Percentiles rank a stretch among this genome's conserved stretches.
Evolutionary conservation across 1,284 basidiomycete genomes (phyloP).

Genomic region (Melampsora larici-populina): DNA sequence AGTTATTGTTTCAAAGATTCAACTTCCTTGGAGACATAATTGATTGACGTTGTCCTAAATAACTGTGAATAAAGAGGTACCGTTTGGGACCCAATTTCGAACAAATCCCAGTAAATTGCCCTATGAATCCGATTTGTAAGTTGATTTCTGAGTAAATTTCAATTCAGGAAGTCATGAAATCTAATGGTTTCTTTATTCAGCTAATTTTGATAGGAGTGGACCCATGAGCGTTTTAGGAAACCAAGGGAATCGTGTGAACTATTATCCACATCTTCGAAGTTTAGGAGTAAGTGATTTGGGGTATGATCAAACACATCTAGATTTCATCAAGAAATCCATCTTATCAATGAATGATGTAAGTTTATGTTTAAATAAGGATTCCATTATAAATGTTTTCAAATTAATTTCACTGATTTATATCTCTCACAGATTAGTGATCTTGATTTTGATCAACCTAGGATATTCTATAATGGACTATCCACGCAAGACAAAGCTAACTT

Average conservation of each 20-base stretch:
- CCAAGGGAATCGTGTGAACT: slow-evolving; percentile 80
- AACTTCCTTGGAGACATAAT: too few species aligned
- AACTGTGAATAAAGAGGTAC: slow-evolving; percentile 53
- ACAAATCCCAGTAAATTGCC: slow-evolving; percentile 82
- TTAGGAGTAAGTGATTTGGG: slow-evolving; percentile 42
- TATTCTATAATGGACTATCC: slow-evolving; percentile 73
- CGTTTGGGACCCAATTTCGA: slow-evolving; percentile 76
- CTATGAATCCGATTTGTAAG: slow-evolving; percentile 59
- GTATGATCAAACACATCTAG: slow-evolving; percentile 29
- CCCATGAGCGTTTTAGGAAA: slow-evolving; percentile 57
- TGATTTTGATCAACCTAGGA: slow-evolving; percentile 87
- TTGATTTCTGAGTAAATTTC: slow-evolving; percentile 50
- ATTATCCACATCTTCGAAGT: slow-evolving; percentile 66
- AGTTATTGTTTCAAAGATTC: slow-evolving; percentile 58
- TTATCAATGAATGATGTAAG: slow-evolving; percentile 16
- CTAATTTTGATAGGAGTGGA: slow-evolving; percentile 72
- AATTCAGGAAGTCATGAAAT: neutral
- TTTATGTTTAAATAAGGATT: slow-evolving; percentile 11
- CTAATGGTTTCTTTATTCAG: slow-evolving; percentile 47
- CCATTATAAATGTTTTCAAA: slow-evolving; percentile 14
- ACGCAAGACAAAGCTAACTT: slow-evolving; percentile 62
- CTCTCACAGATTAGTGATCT: slow-evolving; percentile 53
- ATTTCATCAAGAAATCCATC: slow-evolving; percentile 26
- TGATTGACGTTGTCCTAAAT: too few species aligned
- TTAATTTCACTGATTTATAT: neutral